Percentiles rank a stretch among this genome's conserved stretches.
These are phyloP conservation scores for Suhomyces ambrosiae DNA, from an alignment of 1,139 yeast species.

Conservation along the genomic window DNA sequence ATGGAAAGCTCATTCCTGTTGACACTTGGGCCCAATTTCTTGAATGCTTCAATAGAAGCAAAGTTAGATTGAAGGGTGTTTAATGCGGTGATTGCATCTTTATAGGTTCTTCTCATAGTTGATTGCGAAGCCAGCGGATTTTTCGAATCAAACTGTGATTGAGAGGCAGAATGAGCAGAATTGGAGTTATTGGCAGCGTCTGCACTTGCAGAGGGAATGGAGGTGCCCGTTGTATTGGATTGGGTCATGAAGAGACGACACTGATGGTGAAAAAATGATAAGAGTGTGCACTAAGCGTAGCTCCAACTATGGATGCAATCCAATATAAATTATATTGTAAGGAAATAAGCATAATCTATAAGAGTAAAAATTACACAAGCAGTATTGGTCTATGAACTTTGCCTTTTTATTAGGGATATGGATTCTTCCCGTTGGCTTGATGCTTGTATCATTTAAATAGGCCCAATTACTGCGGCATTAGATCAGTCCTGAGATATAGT, in stretches of 20 bases:
- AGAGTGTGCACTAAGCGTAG: background rate
- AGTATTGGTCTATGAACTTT: no score
- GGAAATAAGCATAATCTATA: background rate
- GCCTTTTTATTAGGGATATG: no score
- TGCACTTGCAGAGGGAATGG: constrained; percentile 4
- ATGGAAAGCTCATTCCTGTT: constrained; percentile 72
- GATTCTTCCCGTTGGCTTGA: no score
- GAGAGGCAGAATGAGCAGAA: background rate
- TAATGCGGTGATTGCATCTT: constrained; percentile 81
- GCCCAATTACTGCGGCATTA: no score
- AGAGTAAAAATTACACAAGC: no score
- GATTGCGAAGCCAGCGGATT: constrained; percentile 2
- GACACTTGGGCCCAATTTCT: constrained; percentile 62
- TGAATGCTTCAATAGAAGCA: constrained; percentile 81
- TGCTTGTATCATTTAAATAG: no score
- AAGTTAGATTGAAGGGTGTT: constrained; percentile 90
- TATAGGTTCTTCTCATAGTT: constrained; percentile 33
- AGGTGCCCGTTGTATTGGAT: constrained; percentile 4
- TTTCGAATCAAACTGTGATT: no score
- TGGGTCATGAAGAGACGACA: constrained; percentile 12
- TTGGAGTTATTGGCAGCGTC: background rate
- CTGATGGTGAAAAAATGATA: constrained; percentile 1
- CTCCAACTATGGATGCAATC: no score
- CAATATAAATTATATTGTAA: background rate
- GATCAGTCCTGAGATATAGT: no score